Evolutionary conservation across 2,329 filamentous ascomycete species (phyloP).

Genomic region (Monilinia vaccinii-corymbosi): DNA sequence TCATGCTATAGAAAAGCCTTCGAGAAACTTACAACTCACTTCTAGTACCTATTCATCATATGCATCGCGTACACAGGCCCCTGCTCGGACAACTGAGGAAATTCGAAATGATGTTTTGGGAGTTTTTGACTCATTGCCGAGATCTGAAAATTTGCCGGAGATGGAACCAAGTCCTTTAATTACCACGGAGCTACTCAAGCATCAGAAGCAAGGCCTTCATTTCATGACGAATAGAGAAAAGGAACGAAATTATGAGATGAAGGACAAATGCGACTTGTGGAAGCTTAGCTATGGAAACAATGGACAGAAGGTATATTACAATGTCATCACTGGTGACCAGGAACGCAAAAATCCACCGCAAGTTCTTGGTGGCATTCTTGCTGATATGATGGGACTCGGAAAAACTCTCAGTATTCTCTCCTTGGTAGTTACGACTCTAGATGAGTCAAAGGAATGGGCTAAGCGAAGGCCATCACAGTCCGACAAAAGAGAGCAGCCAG

Average conservation of each 20-base stretch:
- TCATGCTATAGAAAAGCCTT: conserved; percentile 37
- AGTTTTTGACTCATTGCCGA: conserved; percentile 78
- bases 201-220: conserved; percentile 83
- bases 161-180: conserved; percentile 56
- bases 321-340: conserved; percentile 73
- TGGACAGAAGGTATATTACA: conserved; percentile 58
- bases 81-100: conserved; percentile 67
- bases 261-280: conserved; percentile 64
- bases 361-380: conserved; percentile 64
- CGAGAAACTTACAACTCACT: conserved; percentile 15
- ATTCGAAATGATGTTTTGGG: conserved; percentile 74
- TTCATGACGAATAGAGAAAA: conserved; percentile 79
- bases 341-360: conserved; percentile 52
- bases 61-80: conserved; percentile 28
- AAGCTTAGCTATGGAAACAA: conserved; percentile 47
- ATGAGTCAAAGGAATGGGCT: conserved; percentile 55
- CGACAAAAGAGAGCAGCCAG: conserved; percentile 24
- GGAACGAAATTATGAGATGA: conserved; percentile 46
- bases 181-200: conserved; percentile 61
- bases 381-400: conserved; percentile 84
- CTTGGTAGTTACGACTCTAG: conserved; percentile 57
- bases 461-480: conserved; percentile 37
- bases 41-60: conserved; percentile 29
- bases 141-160: conserved; percentile 65
- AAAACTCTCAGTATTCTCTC: conserved; percentile 82